Conservation (phyloP, 306 rosid species). For the Parietaria judaica region DNA sequence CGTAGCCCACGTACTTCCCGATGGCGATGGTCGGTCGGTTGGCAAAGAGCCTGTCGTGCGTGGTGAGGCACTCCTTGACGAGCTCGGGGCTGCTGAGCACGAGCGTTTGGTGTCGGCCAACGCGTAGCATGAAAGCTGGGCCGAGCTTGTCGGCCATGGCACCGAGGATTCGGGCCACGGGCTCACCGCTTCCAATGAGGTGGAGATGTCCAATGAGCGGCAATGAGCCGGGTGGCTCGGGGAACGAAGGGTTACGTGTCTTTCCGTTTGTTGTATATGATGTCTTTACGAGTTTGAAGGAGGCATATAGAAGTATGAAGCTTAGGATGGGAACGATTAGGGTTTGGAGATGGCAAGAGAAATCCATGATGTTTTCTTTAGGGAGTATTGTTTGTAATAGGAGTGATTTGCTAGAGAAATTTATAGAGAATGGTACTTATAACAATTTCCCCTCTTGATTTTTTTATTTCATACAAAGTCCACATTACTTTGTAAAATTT, state of each 20-base stretch:
- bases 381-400: not conserved
- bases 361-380: not conserved
- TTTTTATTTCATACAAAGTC: no score
- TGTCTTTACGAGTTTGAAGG: not conserved
- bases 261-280: not conserved
- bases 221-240: conserved; percentile 20
- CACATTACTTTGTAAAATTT: no score
- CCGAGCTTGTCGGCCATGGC: conserved; percentile 23
- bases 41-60: conserved; percentile 23
- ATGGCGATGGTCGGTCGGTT: conserved; percentile 19
- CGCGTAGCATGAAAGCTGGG: conserved; percentile 19
- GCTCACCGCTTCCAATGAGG: conserved; percentile 6
- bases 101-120: conserved; percentile 16
- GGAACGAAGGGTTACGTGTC: not conserved
- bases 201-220: conserved; percentile 30
- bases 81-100: conserved; percentile 20
- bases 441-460: no score
- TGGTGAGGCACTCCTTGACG: conserved; percentile 19
- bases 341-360: not conserved
- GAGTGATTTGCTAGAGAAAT: not conserved
- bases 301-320: not conserved
- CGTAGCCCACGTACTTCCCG: conserved; percentile 16
- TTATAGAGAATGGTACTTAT: no score
- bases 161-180: conserved; percentile 18
- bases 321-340: not conserved